These are phyloP conservation scores for Solanum pimpinellifolium DNA, from an alignment of 257 asterid species.

Conservation along the genomic window DNA sequence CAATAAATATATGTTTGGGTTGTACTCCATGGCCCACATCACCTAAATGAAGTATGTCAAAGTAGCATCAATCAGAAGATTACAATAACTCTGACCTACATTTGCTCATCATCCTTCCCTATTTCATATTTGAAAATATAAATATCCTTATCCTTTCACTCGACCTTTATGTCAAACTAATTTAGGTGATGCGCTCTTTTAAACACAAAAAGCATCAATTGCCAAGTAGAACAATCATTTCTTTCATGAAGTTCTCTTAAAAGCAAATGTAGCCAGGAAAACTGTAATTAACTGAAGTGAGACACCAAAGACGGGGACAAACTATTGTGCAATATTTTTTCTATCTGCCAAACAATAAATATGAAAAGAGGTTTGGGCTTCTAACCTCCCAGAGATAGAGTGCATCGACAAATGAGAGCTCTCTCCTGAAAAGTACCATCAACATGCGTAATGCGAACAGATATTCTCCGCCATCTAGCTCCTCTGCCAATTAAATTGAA, in stretches of 20 bases:
- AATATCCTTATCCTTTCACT: background rate
- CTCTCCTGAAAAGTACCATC: slow-evolving; percentile 94
- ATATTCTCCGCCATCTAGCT: slow-evolving; percentile 89
- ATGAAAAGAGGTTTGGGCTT: background rate
- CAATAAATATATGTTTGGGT: slow-evolving; percentile 43
- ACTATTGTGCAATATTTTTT: background rate
- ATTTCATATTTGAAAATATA: background rate
- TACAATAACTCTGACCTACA: background rate
- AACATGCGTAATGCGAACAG: slow-evolving; percentile 92
- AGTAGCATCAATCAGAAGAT: background rate
- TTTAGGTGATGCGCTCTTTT: background rate
- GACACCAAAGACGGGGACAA: background rate
- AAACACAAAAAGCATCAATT: background rate
- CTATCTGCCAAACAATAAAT: background rate
- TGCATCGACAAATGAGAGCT: slow-evolving; percentile 82
- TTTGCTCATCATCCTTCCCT: background rate
- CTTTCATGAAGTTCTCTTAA: background rate
- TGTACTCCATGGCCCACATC: slow-evolving; percentile 99
- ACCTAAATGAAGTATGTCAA: slow-evolving; percentile 27
- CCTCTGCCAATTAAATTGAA: slow-evolving; percentile 46
- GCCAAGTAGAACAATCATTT: background rate
- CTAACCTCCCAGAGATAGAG: slow-evolving; percentile 96
- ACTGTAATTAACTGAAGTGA: background rate
- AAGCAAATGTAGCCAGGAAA: background rate
- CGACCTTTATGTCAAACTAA: background rate